A percentile compares a stretch with the other conserved stretches of the same genome.
Conservation (phyloP, 352 stramenopile species). For the Paralagenidium karlingii region DNA sequence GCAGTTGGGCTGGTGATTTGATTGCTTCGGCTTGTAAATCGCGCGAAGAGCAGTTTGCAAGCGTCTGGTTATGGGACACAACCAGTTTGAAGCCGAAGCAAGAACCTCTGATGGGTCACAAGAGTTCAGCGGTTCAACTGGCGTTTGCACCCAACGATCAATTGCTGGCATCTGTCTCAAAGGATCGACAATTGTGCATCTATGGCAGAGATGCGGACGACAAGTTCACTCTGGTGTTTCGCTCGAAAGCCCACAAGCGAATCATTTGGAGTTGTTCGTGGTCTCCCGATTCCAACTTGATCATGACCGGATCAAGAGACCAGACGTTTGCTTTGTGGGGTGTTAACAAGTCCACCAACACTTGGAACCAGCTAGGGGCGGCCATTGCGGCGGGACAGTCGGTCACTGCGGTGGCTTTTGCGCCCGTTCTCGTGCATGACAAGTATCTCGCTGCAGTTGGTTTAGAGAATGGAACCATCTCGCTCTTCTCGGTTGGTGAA, state of each 20-base stretch:
- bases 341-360: not conserved
- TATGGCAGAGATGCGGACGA: constrained; percentile 19
- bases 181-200: constrained; percentile 58
- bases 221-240: constrained; percentile 23
- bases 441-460: constrained; percentile 37
- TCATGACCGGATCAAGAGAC: constrained; percentile 50
- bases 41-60: constrained; percentile 49
- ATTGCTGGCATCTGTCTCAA: constrained; percentile 51
- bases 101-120: constrained; percentile 39
- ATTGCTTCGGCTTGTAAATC: constrained; percentile 64
- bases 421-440: constrained; percentile 4
- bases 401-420: constrained; percentile 53
- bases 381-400: constrained; percentile 18
- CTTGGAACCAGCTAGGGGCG: constrained; percentile 11
- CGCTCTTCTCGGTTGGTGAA: too few relatives aligned
- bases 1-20: constrained; percentile 29
- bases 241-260: constrained; percentile 52
- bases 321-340: constrained; percentile 50
- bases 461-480: constrained; percentile 40
- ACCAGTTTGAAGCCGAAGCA: constrained; percentile 31
- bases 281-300: constrained; percentile 37
- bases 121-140: constrained; percentile 68
- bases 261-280: constrained; percentile 77
- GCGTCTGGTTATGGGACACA: constrained; percentile 54
- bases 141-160: constrained; percentile 54